These are phyloP conservation scores for Xerophyta viscosa DNA, from an alignment of 106 monocot genomes.

Conservation along the genomic window DNA sequence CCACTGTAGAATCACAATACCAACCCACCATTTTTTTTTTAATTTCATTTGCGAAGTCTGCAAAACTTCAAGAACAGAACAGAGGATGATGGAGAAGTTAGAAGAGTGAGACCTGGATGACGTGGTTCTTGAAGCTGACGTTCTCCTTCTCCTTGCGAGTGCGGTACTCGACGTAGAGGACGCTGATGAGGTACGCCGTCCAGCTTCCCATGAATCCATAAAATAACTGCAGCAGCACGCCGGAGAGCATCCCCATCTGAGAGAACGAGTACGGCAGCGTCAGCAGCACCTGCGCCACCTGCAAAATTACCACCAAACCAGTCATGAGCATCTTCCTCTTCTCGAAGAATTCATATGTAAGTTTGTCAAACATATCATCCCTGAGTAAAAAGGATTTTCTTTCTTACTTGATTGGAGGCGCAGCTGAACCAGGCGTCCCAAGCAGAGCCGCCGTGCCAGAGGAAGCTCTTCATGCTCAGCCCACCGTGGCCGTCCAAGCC, in stretches of 20 bases:
- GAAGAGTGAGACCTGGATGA: conserved; percentile 50
- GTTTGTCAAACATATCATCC: no score
- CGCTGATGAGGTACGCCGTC: conserved; percentile 94
- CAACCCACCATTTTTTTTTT: no score
- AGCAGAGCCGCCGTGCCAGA: conserved; percentile 95
- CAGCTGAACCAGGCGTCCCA: no score
- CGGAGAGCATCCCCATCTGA: conserved; percentile 84
- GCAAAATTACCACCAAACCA: conserved; percentile 5
- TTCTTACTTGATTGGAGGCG: conserved; percentile 79
- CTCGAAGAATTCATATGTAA: no score
- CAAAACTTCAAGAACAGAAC: neutral
- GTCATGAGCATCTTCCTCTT: no score
- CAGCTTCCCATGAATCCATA: conserved; percentile 90
- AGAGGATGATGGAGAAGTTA: neutral
- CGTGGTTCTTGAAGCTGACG: conserved; percentile 78
- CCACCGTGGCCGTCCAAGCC: neutral
- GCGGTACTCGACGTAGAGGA: conserved; percentile 87
- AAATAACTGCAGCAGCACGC: conserved; percentile 69
- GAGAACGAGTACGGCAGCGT: conserved; percentile 92
- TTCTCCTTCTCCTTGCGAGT: conserved; percentile 81
- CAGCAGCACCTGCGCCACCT: conserved; percentile 81
- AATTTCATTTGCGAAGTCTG: no score
- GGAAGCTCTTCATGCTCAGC: conserved; percentile 58
- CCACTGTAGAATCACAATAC: conserved; percentile 52
- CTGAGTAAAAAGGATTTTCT: no score